These are phyloP conservation scores for Auricularia heimuer DNA, from an alignment of 768 basidiomycete species.

Conservation along the genomic window DNA sequence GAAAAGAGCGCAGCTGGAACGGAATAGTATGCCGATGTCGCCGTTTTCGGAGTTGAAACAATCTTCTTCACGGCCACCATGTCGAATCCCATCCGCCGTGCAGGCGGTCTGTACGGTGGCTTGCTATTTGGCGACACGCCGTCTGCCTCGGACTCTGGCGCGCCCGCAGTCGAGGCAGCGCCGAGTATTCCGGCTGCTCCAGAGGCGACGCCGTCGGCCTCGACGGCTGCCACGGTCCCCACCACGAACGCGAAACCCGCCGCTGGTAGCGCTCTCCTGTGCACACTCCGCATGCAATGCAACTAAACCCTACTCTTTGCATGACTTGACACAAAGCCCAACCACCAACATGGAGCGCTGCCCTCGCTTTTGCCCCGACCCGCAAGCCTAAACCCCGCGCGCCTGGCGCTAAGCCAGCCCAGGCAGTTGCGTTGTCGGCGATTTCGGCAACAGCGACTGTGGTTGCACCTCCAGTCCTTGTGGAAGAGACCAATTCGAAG, in stretches of 20 bases:
- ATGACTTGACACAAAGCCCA: not conserved
- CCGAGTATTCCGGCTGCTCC: slow-evolving; percentile 16
- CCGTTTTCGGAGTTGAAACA: too few species aligned
- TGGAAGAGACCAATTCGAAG: slow-evolving; percentile 17
- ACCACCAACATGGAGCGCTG: slow-evolving; percentile 74
- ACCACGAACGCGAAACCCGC: slow-evolving; percentile 1
- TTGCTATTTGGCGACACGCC: slow-evolving; percentile 45
- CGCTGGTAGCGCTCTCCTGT: slow-evolving; percentile 4
- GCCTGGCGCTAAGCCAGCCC: slow-evolving; percentile 38
- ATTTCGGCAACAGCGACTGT: slow-evolving; percentile 37
- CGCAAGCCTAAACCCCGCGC: slow-evolving; percentile 54
- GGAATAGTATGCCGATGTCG: too few species aligned
- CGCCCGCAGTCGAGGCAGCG: slow-evolving; percentile 17
- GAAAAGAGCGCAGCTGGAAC: too few species aligned
- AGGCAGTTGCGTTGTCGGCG: slow-evolving; percentile 10
- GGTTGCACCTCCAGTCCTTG: slow-evolving; percentile 56
- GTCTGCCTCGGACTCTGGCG: not conserved
- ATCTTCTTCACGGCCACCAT: not conserved
- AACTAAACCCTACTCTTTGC: slow-evolving; percentile 2
- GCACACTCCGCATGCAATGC: not conserved
- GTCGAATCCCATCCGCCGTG: slow-evolving; percentile 35
- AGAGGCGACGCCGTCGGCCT: slow-evolving; percentile 21
- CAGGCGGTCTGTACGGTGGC: slow-evolving; percentile 79
- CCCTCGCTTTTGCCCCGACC: slow-evolving; percentile 80
- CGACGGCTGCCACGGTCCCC: slow-evolving; percentile 5